A percentile compares a stretch with the other conserved stretches of the same genome.
phyloP scores from a whole-genome alignment of 1,284 basidiomycete genomes.

The Austropuccinia psidii region DNA sequence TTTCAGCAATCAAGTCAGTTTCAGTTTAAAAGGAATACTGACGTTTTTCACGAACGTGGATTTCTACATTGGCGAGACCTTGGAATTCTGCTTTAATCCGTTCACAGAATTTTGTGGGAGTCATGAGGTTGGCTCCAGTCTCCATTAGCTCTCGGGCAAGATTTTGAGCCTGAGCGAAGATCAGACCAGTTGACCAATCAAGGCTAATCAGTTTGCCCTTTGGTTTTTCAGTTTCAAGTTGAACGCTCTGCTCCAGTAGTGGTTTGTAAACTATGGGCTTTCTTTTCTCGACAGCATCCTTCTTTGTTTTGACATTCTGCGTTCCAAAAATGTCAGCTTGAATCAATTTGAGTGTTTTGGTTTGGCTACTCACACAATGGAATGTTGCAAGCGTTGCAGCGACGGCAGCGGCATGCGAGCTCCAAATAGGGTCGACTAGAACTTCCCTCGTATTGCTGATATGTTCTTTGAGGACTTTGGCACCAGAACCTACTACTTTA shows the following conservation, averaged over 20 bases:
- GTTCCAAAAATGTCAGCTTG: too few species aligned
- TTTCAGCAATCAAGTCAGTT: background rate
- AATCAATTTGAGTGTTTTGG: too few species aligned
- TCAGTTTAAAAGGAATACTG: background rate
- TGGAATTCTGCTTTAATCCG: constrained; percentile 63
- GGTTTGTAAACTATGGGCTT: constrained; percentile 29
- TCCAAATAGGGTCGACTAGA: constrained; percentile 30
- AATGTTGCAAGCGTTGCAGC: constrained; percentile 28
- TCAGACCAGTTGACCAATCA: constrained; percentile 32
- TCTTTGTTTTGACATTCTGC: constrained; percentile 32
- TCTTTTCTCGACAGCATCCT: constrained; percentile 23
- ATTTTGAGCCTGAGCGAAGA: constrained; percentile 74
- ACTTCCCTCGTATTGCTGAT: constrained; percentile 1
- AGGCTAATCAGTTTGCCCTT: constrained; percentile 12
- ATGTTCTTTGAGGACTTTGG: constrained; percentile 27
- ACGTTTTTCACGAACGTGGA: constrained; percentile 62
- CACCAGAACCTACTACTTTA: constrained; percentile 17
- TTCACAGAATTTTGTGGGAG: constrained; percentile 57
- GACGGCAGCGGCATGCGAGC: constrained; percentile 34
- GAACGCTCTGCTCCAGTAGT: background rate
- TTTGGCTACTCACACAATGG: constrained; percentile 31
- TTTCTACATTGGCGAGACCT: constrained; percentile 61
- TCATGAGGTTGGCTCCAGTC: constrained; percentile 72
- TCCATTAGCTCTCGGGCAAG: constrained; percentile 73
- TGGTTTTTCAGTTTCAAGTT: constrained; percentile 23